Evolutionary conservation across 495 filamentous ascomycete genomes (phyloP).

Genomic region (Penicillium angulare): DNA sequence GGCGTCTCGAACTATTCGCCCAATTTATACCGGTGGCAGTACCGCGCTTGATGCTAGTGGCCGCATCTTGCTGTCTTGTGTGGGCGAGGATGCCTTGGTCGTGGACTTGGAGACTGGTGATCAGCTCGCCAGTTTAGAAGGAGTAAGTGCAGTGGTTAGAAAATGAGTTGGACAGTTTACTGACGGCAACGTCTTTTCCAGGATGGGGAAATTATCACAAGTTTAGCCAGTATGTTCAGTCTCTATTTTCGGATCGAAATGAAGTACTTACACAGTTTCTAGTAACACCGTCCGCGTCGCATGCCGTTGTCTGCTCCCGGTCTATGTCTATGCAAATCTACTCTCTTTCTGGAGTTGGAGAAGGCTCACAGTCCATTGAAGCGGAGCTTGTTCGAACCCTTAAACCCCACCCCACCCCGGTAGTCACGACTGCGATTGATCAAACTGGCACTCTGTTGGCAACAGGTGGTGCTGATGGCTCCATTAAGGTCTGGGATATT

Average conservation of each 20-base stretch:
- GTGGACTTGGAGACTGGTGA: conserved; percentile 81
- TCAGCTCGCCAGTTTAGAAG: conserved; percentile 83
- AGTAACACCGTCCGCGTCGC: conserved; percentile 86
- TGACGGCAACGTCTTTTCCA: conserved; percentile 35
- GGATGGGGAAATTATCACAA: conserved; percentile 93
- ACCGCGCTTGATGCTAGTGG: conserved; percentile 81
- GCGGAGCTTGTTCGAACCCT: conserved; percentile 70
- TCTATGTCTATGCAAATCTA: conserved; percentile 94
- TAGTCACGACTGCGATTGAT: conserved; percentile 80
- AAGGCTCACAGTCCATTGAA: conserved; percentile 52
- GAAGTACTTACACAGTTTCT: conserved; percentile 14
- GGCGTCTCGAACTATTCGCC: conserved; percentile 74
- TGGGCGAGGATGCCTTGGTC: conserved; percentile 85
- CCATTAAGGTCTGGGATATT: conserved; percentile 97
- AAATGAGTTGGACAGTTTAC: not conserved
- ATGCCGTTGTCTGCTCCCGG: conserved; percentile 86
- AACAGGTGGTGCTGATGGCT: conserved; percentile 87
- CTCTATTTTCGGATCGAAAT: not conserved
- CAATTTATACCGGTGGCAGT: conserved; percentile 89
- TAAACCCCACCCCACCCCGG: conserved; percentile 87
- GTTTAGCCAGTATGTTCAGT: conserved; percentile 64
- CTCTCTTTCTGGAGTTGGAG: conserved; percentile 59
- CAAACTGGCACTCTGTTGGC: conserved; percentile 84
- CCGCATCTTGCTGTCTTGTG: conserved; percentile 76
- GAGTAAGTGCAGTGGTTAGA: conserved; percentile 50